phyloP scores from a whole-genome alignment of 2,329 filamentous ascomycete genomes.

The Microcera coccophila region DNA sequence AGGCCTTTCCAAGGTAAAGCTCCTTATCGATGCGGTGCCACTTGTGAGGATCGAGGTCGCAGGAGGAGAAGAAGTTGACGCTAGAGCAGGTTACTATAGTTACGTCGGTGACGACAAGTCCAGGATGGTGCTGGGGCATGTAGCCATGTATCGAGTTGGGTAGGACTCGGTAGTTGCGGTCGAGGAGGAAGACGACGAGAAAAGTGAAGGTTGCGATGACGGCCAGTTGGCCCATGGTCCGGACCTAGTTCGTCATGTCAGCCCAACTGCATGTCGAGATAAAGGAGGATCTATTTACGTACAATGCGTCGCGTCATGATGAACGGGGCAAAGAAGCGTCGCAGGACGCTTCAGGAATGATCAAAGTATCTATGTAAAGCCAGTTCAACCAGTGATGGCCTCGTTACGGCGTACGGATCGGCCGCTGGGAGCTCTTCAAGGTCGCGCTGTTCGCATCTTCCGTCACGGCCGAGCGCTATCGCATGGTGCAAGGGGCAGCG shows the following conservation, averaged over 20 bases:
- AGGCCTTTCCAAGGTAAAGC: constrained; percentile 70
- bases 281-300: constrained; percentile 17
- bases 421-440: constrained; percentile 18
- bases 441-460: constrained; percentile 28
- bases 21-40: constrained; percentile 92
- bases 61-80: constrained; percentile 70
- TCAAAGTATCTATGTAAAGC: constrained; percentile 8
- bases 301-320: constrained; percentile 39
- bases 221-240: constrained; percentile 71
- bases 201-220: constrained; percentile 63
- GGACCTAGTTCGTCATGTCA: constrained; percentile 43
- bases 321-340: constrained; percentile 6
- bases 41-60: constrained; percentile 63
- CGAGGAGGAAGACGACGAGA: constrained; percentile 74
- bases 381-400: constrained; percentile 18
- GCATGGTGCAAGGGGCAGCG: constrained; percentile 21
- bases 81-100: constrained; percentile 72
- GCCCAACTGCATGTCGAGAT: not conserved
- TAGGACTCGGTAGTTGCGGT: constrained; percentile 82
- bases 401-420: constrained; percentile 11
- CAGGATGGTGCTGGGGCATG: constrained; percentile 79
- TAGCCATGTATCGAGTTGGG: constrained; percentile 82
- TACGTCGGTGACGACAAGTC: constrained; percentile 81
- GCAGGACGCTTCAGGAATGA: not conserved
- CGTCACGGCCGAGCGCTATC: constrained; percentile 21